Conservation (phyloP, 2,329 filamentous ascomycete species). For the Penicillium sp. region DNA sequence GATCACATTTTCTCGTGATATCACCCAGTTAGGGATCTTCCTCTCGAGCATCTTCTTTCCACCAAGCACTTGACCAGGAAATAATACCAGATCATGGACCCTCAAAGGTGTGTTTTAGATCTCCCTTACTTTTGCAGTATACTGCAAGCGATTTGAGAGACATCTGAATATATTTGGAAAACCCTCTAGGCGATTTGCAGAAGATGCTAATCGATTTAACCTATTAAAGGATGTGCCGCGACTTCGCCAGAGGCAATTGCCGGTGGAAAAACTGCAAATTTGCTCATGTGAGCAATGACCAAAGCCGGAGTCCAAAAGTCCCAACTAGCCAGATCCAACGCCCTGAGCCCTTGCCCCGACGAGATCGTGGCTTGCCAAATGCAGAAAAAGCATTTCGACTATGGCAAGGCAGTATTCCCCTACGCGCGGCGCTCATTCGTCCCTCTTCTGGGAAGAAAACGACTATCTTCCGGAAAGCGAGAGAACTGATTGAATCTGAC, state of each 20-base stretch:
- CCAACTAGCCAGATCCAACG: not conserved
- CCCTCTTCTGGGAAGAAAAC: constrained; percentile 4
- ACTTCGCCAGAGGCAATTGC: constrained; percentile 13
- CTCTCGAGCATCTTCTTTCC: not conserved
- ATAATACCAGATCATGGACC: not conserved
- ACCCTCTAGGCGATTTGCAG: not conserved
- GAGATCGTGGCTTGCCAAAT: not conserved
- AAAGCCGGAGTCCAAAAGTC: not conserved
- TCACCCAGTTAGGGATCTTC: not conserved
- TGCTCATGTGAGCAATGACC: constrained; percentile 12
- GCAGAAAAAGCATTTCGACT: constrained; percentile 1
- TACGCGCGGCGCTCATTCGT: not conserved
- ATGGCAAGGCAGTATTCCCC: constrained; percentile 7
- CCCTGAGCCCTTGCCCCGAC: not conserved
- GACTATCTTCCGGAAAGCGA: constrained; percentile 28
- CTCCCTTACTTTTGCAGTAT: not conserved
- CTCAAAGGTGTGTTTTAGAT: not conserved
- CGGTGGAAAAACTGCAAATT: constrained; percentile 12
- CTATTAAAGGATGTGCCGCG: constrained; percentile 1
- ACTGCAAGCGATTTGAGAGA: not conserved
- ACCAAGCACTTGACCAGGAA: not conserved
- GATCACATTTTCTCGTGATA: not conserved
- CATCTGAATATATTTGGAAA: not conserved
- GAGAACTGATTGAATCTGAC: constrained; percentile 24
- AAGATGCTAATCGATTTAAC: not conserved